phyloP scores from a whole-genome alignment of 345 rosid species.

The Lepidium aucheri region DNA sequence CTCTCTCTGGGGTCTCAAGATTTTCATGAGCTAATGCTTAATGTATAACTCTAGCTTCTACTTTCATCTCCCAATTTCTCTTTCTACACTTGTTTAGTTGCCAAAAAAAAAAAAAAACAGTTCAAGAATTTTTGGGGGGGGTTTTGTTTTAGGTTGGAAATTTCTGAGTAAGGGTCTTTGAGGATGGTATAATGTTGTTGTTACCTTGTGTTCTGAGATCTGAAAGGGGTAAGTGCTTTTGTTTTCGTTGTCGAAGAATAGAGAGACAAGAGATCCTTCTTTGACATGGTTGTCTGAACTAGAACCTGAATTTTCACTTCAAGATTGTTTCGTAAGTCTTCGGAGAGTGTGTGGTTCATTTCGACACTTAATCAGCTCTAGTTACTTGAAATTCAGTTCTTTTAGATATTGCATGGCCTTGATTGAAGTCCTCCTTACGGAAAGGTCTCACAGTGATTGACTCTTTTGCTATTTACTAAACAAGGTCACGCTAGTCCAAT shows the following conservation, averaged over 20 bases:
- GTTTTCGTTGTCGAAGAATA: constrained; percentile 5
- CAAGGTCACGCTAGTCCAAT: neutral
- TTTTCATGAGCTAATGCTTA: constrained; percentile 23
- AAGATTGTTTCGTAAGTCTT: constrained; percentile 18
- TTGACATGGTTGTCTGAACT: constrained; percentile 16
- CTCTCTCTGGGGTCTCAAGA: constrained; percentile 21
- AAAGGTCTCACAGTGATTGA: constrained; percentile 2
- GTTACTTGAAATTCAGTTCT: neutral
- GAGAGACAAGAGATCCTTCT: constrained; percentile 7
- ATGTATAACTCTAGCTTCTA: constrained; percentile 34
- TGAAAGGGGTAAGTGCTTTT: constrained; percentile 11
- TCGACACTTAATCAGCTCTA: constrained; percentile 3
- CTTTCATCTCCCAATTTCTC: constrained; percentile 26
- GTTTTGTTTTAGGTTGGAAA: neutral
- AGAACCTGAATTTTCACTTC: neutral
- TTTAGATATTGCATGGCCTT: constrained; percentile 16
- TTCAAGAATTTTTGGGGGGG: neutral
- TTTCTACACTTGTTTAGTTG: constrained; percentile 12
- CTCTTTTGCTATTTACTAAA: neutral
- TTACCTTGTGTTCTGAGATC: constrained; percentile 12
- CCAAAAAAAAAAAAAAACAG: neutral
- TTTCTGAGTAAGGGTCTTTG: neutral
- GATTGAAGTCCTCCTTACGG: neutral
- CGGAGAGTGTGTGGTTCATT: constrained; percentile 12
- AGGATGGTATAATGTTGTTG: constrained; percentile 15